A percentile compares a stretch with the other conserved stretches of the same genome.
Conservation (phyloP, 2,329 filamentous ascomycete species). For the Lizonia empirigonia region DNA sequence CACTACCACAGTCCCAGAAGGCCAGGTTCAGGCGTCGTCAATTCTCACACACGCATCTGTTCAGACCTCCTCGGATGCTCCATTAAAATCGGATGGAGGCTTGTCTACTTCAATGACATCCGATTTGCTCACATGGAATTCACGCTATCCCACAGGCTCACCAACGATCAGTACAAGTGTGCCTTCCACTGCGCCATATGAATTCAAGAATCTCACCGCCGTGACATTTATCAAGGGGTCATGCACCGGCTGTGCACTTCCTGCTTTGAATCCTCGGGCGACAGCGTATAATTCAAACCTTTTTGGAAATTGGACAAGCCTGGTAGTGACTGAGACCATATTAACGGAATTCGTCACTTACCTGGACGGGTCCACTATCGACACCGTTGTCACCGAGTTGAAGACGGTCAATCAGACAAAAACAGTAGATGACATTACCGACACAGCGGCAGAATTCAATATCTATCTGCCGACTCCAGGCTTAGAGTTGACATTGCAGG, state of each 20-base stretch:
- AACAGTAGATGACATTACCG: slow-evolving; percentile 28
- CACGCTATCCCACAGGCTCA: neutral
- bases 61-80: neutral
- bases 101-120: neutral
- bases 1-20: neutral
- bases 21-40: neutral
- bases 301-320: slow-evolving; percentile 25
- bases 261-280: slow-evolving; percentile 31
- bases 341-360: slow-evolving; percentile 35
- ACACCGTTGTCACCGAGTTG: slow-evolving; percentile 31
- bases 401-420: slow-evolving; percentile 37
- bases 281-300: slow-evolving; percentile 6
- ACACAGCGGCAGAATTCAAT: slow-evolving; percentile 31
- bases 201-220: slow-evolving; percentile 2
- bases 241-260: slow-evolving; percentile 43
- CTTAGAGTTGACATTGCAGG: slow-evolving; percentile 21
- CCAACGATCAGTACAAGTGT: neutral
- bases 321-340: slow-evolving; percentile 36
- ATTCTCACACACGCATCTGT: neutral
- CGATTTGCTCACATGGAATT: neutral
- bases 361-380: slow-evolving; percentile 28
- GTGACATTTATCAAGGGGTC: slow-evolving; percentile 1
- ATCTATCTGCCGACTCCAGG: slow-evolving; percentile 25
- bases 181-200: slow-evolving; percentile 2
- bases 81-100: neutral